These are phyloP conservation scores for Suillus cothurnatus DNA, from an alignment of 768 basidiomycete genomes.

Conservation along the genomic window DNA sequence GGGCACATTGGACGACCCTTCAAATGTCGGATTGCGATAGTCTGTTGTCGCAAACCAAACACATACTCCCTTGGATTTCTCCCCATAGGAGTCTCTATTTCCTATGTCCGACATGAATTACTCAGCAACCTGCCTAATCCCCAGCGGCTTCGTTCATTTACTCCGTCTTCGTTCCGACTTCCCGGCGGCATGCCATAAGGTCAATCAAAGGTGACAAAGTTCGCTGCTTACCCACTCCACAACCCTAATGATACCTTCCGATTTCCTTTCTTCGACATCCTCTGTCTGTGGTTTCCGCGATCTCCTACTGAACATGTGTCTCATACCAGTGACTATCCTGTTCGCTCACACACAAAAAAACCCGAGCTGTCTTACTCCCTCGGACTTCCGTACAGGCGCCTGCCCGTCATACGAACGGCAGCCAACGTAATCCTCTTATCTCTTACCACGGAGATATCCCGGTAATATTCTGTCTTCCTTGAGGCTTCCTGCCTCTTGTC, in stretches of 20 bases:
- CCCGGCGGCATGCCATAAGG: conserved; percentile 15
- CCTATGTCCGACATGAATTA: conserved; percentile 3
- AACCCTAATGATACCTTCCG: neutral
- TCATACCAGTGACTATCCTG: neutral
- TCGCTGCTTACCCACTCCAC: conserved; percentile 14
- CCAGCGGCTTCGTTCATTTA: neutral
- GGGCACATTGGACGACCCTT: conserved; percentile 12
- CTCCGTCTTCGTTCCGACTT: conserved; percentile 16
- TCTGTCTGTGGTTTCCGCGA: conserved; percentile 4
- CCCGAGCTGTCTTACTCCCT: conserved; percentile 5
- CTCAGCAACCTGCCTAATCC: neutral
- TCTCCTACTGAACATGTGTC: conserved; percentile 3
- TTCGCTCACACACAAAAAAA: conserved; percentile 6
- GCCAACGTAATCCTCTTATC: conserved; percentile 7
- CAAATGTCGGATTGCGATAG: neutral
- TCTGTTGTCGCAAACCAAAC: neutral
- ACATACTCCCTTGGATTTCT: conserved; percentile 5
- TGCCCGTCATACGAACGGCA: conserved; percentile 7
- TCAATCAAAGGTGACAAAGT: conserved; percentile 10
- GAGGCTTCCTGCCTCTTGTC: conserved; percentile 14
- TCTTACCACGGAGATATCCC: conserved; percentile 14
- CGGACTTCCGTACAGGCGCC: conserved; percentile 13
- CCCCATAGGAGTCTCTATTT: neutral
- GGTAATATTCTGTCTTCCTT: conserved; percentile 12
- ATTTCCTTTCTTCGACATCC: conserved; percentile 6